These are phyloP conservation scores for Lophiostoma macrostomum DNA, from an alignment of 495 filamentous ascomycete species.

Conservation along the genomic window DNA sequence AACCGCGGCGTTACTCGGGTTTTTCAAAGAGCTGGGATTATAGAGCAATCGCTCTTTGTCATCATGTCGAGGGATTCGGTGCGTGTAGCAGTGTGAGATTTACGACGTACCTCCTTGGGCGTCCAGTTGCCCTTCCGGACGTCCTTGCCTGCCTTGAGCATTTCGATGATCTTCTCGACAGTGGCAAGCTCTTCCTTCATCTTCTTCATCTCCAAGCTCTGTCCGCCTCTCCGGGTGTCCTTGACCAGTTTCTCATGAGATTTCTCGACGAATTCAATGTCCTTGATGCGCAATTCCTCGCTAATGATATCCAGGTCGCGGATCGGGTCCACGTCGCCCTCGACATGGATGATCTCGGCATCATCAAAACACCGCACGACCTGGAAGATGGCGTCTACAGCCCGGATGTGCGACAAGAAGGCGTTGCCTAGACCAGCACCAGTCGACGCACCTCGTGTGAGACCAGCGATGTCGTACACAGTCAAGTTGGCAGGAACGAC, in stretches of 20 bases:
- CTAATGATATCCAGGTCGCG: constrained; percentile 95
- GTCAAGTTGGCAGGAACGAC: constrained; percentile 94
- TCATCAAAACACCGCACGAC: constrained; percentile 99
- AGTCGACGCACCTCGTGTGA: constrained; percentile 93
- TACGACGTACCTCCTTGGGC: constrained; percentile 84
- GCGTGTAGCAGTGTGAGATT: constrained; percentile 23
- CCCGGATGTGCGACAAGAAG: constrained; percentile 98
- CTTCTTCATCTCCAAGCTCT: constrained; percentile 98
- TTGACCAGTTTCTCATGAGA: constrained; percentile 83
- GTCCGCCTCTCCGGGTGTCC: constrained; percentile 89
- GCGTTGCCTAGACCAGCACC: constrained; percentile 97
- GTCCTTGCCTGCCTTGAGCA: constrained; percentile 83
- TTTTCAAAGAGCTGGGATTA: constrained; percentile 99
- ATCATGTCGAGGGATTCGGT: constrained; percentile 68
- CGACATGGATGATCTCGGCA: constrained; percentile 98
- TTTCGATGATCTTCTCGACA: constrained; percentile 79
- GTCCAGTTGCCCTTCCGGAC: constrained; percentile 85
- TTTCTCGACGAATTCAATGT: constrained; percentile 98
- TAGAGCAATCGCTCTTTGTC: constrained; percentile 94
- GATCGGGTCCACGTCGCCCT: constrained; percentile 93
- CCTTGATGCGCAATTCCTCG: constrained; percentile 95
- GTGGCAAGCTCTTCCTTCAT: constrained; percentile 90
- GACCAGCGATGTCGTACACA: constrained; percentile 97
- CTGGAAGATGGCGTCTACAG: constrained; percentile 99
- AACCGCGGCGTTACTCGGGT: constrained; percentile 68